These are phyloP conservation scores for Penicillium lividum DNA, from an alignment of 495 filamentous ascomycete genomes.

Conservation along the genomic window DNA sequence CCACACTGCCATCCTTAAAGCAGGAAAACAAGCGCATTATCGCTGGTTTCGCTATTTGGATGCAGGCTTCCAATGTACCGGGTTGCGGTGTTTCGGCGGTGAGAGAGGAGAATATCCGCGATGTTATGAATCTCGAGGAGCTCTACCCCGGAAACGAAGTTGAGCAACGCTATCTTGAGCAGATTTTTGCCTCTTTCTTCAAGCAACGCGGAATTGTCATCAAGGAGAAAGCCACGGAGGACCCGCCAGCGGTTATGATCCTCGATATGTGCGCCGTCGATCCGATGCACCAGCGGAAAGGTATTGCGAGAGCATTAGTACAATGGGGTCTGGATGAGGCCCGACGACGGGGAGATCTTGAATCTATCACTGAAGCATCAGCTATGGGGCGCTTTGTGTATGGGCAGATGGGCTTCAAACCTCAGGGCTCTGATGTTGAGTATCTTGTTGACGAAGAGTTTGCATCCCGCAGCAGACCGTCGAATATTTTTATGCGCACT, in stretches of 20 bases:
- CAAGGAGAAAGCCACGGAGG: conserved; percentile 23
- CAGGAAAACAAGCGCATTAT: conserved; percentile 20
- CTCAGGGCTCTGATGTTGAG: conserved; percentile 31
- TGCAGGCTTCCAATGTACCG: conserved; percentile 30
- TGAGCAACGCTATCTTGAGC: conserved; percentile 39
- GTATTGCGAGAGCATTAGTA: conserved; percentile 38
- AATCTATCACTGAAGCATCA: conserved; percentile 42
- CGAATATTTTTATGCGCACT: conserved; percentile 35
- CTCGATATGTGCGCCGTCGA: conserved; percentile 44
- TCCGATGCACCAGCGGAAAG: conserved; percentile 39
- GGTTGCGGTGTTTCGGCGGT: conserved; percentile 34
- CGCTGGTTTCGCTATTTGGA: conserved; percentile 46
- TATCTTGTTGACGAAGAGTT: conserved; percentile 43
- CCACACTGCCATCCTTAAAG: conserved; percentile 31
- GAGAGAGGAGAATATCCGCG: conserved; percentile 24
- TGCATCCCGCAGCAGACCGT: conserved; percentile 13
- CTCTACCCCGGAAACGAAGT: conserved; percentile 37
- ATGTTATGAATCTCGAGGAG: conserved; percentile 24
- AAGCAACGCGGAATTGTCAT: conserved; percentile 32
- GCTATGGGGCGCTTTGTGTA: conserved; percentile 47
- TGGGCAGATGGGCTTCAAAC: conserved; percentile 36
- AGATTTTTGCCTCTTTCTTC: conserved; percentile 31
- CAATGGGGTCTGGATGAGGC: conserved; percentile 46
- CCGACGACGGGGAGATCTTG: conserved; percentile 34
- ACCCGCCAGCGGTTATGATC: conserved; percentile 36